Evolutionary conservation across 306 rosid genomes (phyloP).

Genomic region (Adenanthera pavonina): DNA sequence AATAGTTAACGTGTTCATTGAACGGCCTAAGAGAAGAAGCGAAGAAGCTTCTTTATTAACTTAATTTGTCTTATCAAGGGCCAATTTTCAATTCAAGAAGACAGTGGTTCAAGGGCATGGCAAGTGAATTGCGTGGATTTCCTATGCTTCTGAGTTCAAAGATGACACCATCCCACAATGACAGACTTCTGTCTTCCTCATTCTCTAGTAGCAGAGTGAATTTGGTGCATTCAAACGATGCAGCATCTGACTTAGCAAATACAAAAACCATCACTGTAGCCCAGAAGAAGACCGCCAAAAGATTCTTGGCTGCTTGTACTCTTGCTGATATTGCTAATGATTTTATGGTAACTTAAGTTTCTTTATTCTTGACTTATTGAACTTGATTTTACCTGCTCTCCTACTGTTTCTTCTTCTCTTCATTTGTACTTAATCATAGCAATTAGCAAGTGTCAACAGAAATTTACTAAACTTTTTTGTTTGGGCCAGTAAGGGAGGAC

Average conservation of each 20-base stretch:
- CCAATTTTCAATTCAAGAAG: constrained; percentile 22
- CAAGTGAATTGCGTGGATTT: constrained; percentile 49
- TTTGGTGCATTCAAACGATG: constrained; percentile 43
- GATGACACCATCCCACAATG: constrained; percentile 36
- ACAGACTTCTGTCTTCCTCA: constrained; percentile 46
- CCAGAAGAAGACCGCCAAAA: constrained; percentile 39
- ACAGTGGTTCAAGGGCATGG: constrained; percentile 20
- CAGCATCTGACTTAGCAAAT: constrained; percentile 27
- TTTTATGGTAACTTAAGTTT: constrained; percentile 46
- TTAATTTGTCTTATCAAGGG: neutral
- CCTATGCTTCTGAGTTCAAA: constrained; percentile 40
- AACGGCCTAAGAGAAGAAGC: constrained; percentile 18
- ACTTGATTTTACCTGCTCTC: constrained; percentile 22
- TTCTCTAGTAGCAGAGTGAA: constrained; percentile 43
- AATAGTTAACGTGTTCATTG: constrained; percentile 27
- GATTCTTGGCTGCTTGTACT: constrained; percentile 44
- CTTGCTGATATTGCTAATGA: constrained; percentile 55
- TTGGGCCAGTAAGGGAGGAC: neutral
- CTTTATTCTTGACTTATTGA: constrained; percentile 25
- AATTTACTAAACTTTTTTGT: neutral
- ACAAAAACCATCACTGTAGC: constrained; percentile 34
- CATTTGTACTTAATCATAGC: neutral
- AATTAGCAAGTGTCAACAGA: constrained; percentile 17
- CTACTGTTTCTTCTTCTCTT: neutral
- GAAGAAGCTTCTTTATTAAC: neutral